These are phyloP conservation scores for Phyllosticta citrichinensis DNA, from an alignment of 2,329 filamentous ascomycete species.

Conservation along the genomic window DNA sequence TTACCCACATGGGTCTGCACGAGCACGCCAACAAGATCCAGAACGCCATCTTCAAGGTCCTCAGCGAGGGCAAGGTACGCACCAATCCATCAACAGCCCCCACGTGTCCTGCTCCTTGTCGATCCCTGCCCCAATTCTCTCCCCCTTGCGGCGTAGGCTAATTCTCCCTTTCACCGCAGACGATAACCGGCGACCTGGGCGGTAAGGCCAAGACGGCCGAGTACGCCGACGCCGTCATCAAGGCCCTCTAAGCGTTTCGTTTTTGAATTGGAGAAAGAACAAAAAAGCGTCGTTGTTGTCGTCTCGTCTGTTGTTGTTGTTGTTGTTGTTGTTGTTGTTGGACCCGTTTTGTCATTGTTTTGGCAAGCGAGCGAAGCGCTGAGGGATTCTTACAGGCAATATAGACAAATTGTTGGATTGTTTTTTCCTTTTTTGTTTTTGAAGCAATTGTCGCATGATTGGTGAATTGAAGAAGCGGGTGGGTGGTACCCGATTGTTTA, in stretches of 20 bases:
- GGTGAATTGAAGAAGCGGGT: too few species aligned
- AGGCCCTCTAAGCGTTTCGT: slow-evolving; percentile 33
- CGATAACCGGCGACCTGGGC: slow-evolving; percentile 88
- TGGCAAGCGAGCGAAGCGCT: neutral
- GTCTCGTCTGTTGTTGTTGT: neutral
- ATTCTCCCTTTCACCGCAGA: slow-evolving; percentile 27
- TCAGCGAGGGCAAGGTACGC: slow-evolving; percentile 83
- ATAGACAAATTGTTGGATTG: too few species aligned
- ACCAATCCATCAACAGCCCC: neutral
- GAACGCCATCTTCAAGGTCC: slow-evolving; percentile 86
- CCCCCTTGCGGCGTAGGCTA: slow-evolving; percentile 6
- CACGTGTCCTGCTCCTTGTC: neutral
- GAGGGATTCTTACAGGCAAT: neutral
- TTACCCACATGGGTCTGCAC: slow-evolving; percentile 91
- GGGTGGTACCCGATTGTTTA: too few species aligned
- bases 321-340: neutral
- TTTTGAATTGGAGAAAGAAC: neutral
- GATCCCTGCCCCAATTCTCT: slow-evolving; percentile 13
- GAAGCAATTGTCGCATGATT: too few species aligned
- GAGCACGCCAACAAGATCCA: slow-evolving; percentile 82
- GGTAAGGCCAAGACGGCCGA: slow-evolving; percentile 94
- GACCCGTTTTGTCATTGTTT: neutral
- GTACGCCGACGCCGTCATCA: slow-evolving; percentile 87
- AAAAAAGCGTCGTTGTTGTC: neutral
- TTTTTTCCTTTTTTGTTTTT: too few species aligned